Evolutionary conservation across 1,139 yeast species (phyloP).

Genomic region (Blastobotrys ciferrii): DNA sequence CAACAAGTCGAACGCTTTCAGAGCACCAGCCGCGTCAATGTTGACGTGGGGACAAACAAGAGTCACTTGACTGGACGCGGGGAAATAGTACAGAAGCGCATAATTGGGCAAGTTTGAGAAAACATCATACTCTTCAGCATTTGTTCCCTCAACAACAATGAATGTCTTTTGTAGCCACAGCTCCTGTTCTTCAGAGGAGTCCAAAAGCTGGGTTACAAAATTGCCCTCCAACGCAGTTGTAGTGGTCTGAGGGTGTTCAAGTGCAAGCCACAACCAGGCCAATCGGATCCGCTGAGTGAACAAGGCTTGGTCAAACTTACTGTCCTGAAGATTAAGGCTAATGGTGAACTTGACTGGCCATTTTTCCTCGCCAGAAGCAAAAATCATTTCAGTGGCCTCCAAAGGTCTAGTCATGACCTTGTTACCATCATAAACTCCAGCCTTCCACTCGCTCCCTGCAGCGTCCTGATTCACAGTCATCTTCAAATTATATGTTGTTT

Average conservation of each 20-base stretch:
- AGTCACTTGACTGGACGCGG: constrained; percentile 6
- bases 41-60: constrained; percentile 10
- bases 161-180: constrained; percentile 12
- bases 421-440: background rate
- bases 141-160: background rate
- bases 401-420: background rate
- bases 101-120: constrained; percentile 6
- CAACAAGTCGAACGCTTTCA: constrained; percentile 4
- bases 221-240: background rate
- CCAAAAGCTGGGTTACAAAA: background rate
- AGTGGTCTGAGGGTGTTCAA: constrained; percentile 12
- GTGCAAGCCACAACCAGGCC: constrained; percentile 10
- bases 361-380: constrained; percentile 8
- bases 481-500: too few relatives aligned
- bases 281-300: constrained; percentile 4
- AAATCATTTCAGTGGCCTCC: constrained; percentile 1
- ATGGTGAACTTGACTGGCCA: constrained; percentile 14
- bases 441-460: background rate
- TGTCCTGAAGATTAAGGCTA: background rate
- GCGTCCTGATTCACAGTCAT: background rate
- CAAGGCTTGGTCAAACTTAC: background rate
- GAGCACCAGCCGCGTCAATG: constrained; percentile 13
- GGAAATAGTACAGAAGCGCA: constrained; percentile 6
- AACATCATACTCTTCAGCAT: background rate
- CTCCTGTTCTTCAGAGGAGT: background rate